Percentiles rank a stretch among this genome's conserved stretches.
Evolutionary conservation across 192 early-diverging fungal genomes (phyloP).

Genomic region (Coemansia sp.): DNA sequence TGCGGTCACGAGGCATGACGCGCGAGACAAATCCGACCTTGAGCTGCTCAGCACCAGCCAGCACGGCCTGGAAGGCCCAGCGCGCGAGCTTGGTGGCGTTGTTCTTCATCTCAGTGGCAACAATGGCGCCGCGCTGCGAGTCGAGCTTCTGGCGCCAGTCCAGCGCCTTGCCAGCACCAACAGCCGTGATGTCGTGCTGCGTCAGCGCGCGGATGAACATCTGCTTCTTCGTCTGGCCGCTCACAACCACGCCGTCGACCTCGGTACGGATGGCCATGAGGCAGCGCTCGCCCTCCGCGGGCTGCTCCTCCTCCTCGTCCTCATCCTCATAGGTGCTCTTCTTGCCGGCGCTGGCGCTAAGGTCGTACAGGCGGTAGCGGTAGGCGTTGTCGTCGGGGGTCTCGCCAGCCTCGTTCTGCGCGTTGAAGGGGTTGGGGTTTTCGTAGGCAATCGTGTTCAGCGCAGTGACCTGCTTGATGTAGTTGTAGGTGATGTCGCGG

Average conservation of each 20-base stretch:
- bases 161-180: constrained; percentile 83
- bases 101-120: constrained; percentile 98
- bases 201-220: constrained; percentile 85
- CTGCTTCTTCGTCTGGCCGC: constrained; percentile 48
- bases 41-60: constrained; percentile 89
- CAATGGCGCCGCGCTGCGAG: constrained; percentile 92
- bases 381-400: constrained; percentile 68
- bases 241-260: constrained; percentile 77
- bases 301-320: constrained; percentile 60
- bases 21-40: constrained; percentile 90
- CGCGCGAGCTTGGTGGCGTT: constrained; percentile 93
- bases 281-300: constrained; percentile 47
- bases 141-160: constrained; percentile 97
- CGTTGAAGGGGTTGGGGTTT: constrained; percentile 77
- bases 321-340: constrained; percentile 11
- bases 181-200: constrained; percentile 89
- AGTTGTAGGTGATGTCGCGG: constrained; percentile 84
- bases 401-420: constrained; percentile 55
- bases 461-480: constrained; percentile 76
- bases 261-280: constrained; percentile 87
- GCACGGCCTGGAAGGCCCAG: constrained; percentile 93
- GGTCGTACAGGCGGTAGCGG: constrained; percentile 88
- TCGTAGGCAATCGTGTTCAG: constrained; percentile 59
- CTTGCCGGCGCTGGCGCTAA: constrained; percentile 54
- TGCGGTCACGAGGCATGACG: constrained; percentile 73